Evolutionary conservation across 441 rosid genomes (phyloP).

Genomic region (Populus hybrid): DNA sequence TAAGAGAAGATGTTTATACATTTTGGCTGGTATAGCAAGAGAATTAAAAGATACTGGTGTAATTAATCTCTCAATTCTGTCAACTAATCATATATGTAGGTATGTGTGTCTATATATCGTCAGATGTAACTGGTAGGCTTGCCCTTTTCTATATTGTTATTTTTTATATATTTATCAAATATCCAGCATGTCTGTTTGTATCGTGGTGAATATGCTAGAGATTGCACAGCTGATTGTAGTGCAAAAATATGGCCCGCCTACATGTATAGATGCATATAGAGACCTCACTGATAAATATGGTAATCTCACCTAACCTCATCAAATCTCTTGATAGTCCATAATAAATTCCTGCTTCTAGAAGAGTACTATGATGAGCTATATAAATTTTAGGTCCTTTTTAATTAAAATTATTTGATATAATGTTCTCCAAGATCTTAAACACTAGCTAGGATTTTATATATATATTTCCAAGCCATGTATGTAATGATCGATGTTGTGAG

Average conservation of each 20-base stretch:
- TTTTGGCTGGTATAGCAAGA: too few species aligned
- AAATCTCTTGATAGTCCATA: conserved; percentile 4
- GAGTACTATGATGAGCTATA: neutral
- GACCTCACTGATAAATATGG: neutral
- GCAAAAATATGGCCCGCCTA: neutral
- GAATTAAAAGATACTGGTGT: too few species aligned
- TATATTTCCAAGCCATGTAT: too few species aligned
- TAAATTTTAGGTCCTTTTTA: neutral
- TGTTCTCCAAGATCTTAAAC: too few species aligned
- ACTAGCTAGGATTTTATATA: too few species aligned
- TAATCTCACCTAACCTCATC: conserved; percentile 22
- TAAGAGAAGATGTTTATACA: too few species aligned
- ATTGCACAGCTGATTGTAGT: neutral
- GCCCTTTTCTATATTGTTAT: neutral
- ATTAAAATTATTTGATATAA: too few species aligned
- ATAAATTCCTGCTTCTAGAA: conserved; percentile 18
- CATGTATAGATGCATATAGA: neutral
- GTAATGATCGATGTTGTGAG: too few species aligned
- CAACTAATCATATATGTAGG: too few species aligned
- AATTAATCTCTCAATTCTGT: too few species aligned
- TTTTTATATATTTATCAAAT: neutral
- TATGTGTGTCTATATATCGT: too few species aligned
- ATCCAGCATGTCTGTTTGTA: neutral
- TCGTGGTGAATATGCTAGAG: neutral
- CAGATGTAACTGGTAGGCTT: too few species aligned